A percentile compares a stretch with the other conserved stretches of the same genome.
phyloP scores from a whole-genome alignment of 2,329 filamentous ascomycete genomes.

The Fusarium illudens region DNA sequence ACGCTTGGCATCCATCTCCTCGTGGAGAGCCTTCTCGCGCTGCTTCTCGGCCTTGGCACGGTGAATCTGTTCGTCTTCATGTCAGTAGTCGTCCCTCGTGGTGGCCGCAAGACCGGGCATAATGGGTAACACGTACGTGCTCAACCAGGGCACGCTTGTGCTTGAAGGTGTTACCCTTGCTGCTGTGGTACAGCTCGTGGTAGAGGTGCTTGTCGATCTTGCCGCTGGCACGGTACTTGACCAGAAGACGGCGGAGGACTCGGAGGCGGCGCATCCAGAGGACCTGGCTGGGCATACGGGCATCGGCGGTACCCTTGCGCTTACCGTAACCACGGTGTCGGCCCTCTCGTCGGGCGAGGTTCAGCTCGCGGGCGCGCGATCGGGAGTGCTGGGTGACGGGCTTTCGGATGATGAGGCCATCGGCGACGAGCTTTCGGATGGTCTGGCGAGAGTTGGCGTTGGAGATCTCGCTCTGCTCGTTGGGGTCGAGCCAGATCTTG shows the following conservation, averaged over 20 bases:
- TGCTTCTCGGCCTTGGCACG: constrained; percentile 99
- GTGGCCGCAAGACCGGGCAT: neutral
- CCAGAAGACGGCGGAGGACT: constrained; percentile 97
- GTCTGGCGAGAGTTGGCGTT: constrained; percentile 99
- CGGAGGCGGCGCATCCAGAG: constrained; percentile 99
- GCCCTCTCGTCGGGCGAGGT: constrained; percentile 91
- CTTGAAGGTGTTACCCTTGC: constrained; percentile 99
- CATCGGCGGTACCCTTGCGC: constrained; percentile 99
- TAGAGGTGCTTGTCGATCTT: constrained; percentile 99
- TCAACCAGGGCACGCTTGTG: constrained; percentile 99
- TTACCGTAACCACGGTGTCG: constrained; percentile 99
- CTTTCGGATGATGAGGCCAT: constrained; percentile 99
- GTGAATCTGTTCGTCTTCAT: constrained; percentile 77
- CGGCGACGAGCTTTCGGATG: constrained; percentile 98
- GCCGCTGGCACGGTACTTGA: constrained; percentile 99
- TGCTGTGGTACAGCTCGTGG: constrained; percentile 99
- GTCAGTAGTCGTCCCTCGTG: constrained; percentile 23
- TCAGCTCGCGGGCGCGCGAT: constrained; percentile 93
- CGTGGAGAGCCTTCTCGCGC: constrained; percentile 94
- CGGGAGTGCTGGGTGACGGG: constrained; percentile 99
- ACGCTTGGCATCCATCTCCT: constrained; percentile 99
- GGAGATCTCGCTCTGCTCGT: constrained; percentile 98
- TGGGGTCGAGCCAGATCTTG: constrained; percentile 99
- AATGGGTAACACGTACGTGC: constrained; percentile 79
- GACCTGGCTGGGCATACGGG: constrained; percentile 98